Evolutionary conservation across 345 rosid genomes (phyloP), one percentile per base, ranked within the genome.

Genomic region (Eucalyptus sp.): DNA sequence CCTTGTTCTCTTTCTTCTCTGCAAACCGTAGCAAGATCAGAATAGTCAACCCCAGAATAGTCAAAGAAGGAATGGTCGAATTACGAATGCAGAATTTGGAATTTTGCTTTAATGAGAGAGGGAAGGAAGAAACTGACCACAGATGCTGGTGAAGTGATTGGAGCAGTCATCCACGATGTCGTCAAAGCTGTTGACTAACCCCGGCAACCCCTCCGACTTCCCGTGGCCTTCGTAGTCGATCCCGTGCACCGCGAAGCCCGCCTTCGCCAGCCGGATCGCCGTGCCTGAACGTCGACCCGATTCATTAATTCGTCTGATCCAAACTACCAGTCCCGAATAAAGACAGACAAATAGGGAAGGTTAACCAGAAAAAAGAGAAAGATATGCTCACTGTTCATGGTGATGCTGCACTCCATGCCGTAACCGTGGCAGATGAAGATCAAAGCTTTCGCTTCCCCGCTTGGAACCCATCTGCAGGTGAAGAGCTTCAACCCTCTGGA

Each of bases 221-320:
- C 99, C 99, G 88, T 97, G 99, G 8, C 99, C 98, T 93, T 96
- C 96, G 86, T 94, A 97, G 91, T 97, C 99, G 6, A 97, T 95
- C 11, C 96, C 99, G 64, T 95, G 94, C 18, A 95, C 94, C 7
- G 93, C 95, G 87, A 87, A 97, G 5, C 99, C 99, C 14, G 92
- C 94, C 5, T 94, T 92, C 17, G 93, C 96, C 22, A 97, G 93
- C 85, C 95, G 90, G 66, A 86, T 88, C 13, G 98, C 98, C 4
- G 97, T 95, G 87, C 97, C 99, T 97, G 91, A 79, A 24, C 29
- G 80, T 18, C 86, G 84, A 43, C 37, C 31, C 31, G 60, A 15
- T 84, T 43, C n/a, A 54, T 60, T 31, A 87, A 24, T 33, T 48
- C 33, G 50, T 20, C 33, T 7, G 89, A 20, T 20, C 13, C 64